Evolutionary conservation across 1,284 basidiomycete genomes (phyloP).

Genomic region (Austroboletus novae-zelandiae): DNA sequence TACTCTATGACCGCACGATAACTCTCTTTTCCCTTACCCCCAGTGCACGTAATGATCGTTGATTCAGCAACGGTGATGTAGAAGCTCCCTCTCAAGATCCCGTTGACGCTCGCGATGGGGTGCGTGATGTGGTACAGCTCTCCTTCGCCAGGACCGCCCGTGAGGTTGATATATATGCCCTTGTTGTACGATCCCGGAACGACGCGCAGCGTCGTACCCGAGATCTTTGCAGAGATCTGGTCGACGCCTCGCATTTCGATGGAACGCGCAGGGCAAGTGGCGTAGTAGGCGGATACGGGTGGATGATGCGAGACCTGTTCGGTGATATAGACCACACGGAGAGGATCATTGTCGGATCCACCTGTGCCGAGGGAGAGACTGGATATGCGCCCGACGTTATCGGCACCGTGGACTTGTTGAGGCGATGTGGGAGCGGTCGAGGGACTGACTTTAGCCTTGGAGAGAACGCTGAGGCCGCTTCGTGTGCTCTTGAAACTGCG

Average conservation of each 20-base stretch:
- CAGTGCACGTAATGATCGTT: constrained; percentile 80
- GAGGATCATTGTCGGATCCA: constrained; percentile 22
- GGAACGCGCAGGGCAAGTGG: constrained; percentile 72
- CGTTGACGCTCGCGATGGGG: constrained; percentile 88
- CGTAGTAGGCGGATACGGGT: constrained; percentile 87
- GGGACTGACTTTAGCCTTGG: constrained; percentile 47
- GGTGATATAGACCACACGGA: constrained; percentile 71
- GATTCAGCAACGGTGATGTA: constrained; percentile 86
- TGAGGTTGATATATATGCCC: constrained; percentile 83
- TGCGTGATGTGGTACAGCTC: constrained; percentile 90
- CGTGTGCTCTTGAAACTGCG: constrained; percentile 56
- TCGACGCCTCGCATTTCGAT: constrained; percentile 79
- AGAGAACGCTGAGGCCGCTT: constrained; percentile 53
- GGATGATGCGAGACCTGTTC: constrained; percentile 97
- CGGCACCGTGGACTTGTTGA: constrained; percentile 38
- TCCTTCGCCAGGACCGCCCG: constrained; percentile 73
- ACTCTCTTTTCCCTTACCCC: constrained; percentile 57
- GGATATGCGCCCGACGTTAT: constrained; percentile 54
- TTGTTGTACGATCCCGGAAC: constrained; percentile 82
- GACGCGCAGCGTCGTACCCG: constrained; percentile 82
- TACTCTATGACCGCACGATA: constrained; percentile 89
- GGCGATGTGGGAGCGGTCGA: constrained; percentile 60
- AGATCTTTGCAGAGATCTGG: constrained; percentile 90
- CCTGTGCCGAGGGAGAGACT: constrained; percentile 52
- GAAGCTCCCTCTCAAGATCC: constrained; percentile 85